Evolutionary conservation across 768 basidiomycete genomes (phyloP).

Genomic region (Leccinum obscurum): DNA sequence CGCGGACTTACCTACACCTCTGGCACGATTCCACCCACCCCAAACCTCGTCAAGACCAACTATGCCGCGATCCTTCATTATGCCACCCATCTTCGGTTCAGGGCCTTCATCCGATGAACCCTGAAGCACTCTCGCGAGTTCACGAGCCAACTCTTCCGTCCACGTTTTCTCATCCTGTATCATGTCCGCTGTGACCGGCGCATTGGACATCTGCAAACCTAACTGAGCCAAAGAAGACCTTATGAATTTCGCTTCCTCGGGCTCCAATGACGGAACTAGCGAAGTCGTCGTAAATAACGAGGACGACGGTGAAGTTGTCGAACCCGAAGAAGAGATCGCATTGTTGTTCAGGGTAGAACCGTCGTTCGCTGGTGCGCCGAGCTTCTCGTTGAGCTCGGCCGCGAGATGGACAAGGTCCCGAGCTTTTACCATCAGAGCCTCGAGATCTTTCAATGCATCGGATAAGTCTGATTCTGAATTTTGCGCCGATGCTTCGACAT

Average conservation of each 20-base stretch:
- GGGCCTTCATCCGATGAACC: conserved; percentile 31
- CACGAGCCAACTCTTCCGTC: conserved; percentile 76
- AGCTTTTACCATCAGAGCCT: conserved; percentile 87
- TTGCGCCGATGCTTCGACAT: conserved; percentile 67
- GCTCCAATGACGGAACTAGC: conserved; percentile 50
- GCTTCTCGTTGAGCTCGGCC: conserved; percentile 80
- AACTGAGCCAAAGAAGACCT: conserved; percentile 87
- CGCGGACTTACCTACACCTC: conserved; percentile 70
- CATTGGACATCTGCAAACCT: conserved; percentile 73
- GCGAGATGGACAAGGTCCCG: conserved; percentile 92
- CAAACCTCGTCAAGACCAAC: conserved; percentile 91
- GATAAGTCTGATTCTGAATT: conserved; percentile 64
- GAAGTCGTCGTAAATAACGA: conserved; percentile 28
- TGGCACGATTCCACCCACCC: conserved; percentile 93
- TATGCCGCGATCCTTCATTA: conserved; percentile 80
- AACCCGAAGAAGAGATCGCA: conserved; percentile 13
- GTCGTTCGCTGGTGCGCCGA: conserved; percentile 46
- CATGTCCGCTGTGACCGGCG: conserved; percentile 89
- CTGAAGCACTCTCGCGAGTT: conserved; percentile 75
- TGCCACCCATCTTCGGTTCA: conserved; percentile 40
- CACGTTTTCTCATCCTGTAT: conserved; percentile 78
- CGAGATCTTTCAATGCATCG: conserved; percentile 82
- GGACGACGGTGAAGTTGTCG: conserved; percentile 24
- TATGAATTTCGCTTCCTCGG: conserved; percentile 85
- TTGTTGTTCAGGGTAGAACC: conserved; percentile 1